Evolutionary conservation across 2,329 filamentous ascomycete species (phyloP).

Genomic region (Talaromyces sp.): DNA sequence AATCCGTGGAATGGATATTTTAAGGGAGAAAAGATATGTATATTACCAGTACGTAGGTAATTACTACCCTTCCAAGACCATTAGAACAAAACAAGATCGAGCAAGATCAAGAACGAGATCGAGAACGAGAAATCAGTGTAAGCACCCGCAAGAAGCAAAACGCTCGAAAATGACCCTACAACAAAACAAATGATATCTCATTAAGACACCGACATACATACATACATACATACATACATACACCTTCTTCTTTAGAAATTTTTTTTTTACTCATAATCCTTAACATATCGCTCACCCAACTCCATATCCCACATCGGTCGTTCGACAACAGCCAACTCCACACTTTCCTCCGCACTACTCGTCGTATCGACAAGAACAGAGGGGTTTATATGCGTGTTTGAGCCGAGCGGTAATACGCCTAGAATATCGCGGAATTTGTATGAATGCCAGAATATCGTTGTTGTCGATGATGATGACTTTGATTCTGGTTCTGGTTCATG

Average conservation of each 20-base stretch:
- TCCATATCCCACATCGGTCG: conserved; percentile 78
- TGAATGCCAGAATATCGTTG: conserved; percentile 60
- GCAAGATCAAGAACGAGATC: background rate
- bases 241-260: background rate
- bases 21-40: too few species aligned
- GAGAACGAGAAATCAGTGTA: background rate
- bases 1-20: too few species aligned
- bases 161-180: conserved; percentile 2
- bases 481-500: background rate
- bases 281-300: conserved; percentile 65
- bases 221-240: too few species aligned
- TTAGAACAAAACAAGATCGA: too few species aligned
- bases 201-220: too few species aligned
- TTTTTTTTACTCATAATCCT: conserved; percentile 43
- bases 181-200: background rate
- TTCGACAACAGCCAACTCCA: conserved; percentile 84
- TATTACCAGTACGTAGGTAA: too few species aligned
- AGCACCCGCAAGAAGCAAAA: too few species aligned
- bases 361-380: conserved; percentile 22
- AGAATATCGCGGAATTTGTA: conserved; percentile 94
- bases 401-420: conserved; percentile 58
- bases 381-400: conserved; percentile 11
- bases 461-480: too few species aligned
- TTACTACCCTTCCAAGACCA: too few species aligned
- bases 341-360: conserved; percentile 21